These are phyloP conservation scores for Globomyces pollinis-pini DNA, from an alignment of 192 early-diverging fungal species.

Conservation along the genomic window DNA sequence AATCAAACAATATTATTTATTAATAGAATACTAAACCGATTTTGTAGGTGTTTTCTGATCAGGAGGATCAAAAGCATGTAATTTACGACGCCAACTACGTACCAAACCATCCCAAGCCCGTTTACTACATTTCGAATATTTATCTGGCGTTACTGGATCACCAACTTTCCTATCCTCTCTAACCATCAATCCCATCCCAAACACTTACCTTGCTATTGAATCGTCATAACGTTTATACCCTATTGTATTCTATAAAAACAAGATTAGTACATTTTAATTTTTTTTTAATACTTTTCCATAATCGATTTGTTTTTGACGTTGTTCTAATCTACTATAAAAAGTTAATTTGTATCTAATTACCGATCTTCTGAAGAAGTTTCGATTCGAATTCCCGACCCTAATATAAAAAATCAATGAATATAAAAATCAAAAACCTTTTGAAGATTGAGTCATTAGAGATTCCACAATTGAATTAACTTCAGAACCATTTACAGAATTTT, in stretches of 20 bases:
- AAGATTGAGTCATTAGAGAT: constrained; percentile 31
- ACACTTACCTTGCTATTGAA: too few relatives aligned
- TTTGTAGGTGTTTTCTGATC: neutral
- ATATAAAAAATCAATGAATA: too few relatives aligned
- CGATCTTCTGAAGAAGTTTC: neutral
- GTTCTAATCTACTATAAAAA: constrained; percentile 35
- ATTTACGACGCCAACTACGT: constrained; percentile 36
- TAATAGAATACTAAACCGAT: neutral
- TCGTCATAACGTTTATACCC: constrained; percentile 36
- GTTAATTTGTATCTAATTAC: neutral
- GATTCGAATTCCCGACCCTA: neutral
- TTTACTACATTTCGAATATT: constrained; percentile 40
- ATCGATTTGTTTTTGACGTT: constrained; percentile 53
- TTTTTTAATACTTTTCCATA: constrained; percentile 47
- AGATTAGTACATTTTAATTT: too few relatives aligned
- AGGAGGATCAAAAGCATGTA: constrained; percentile 41
- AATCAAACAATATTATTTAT: too few relatives aligned
- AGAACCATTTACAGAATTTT: too few relatives aligned
- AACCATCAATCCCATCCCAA: too few relatives aligned
- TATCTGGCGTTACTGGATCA: constrained; percentile 43
- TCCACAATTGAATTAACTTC: constrained; percentile 22
- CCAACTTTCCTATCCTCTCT: constrained; percentile 24
- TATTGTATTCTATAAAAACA: constrained; percentile 34
- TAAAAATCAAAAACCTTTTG: too few relatives aligned
- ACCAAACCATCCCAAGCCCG: constrained; percentile 45